Base-by-base conservation (phyloP, 805 yeast genomes). In the Myxozyma monticola region DNA sequence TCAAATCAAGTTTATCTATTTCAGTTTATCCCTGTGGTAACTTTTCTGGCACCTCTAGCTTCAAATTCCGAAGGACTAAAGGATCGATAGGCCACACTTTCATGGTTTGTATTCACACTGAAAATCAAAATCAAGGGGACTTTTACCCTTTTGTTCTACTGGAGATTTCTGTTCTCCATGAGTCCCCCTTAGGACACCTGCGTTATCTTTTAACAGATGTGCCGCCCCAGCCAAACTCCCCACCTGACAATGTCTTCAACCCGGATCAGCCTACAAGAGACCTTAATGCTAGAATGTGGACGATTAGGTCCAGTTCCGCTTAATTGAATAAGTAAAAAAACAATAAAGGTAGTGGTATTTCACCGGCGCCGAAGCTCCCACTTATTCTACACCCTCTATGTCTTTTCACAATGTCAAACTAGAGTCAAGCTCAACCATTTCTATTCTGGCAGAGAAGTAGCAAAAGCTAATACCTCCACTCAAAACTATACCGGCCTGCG, bases 71-170 rank as follows among this genome's bases (percentile, higher is more conserved):
- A 68, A 71, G 72, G 68, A 65, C 70, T 68, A 69, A 70, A 71
- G 74, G 73, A 71, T 70, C 75, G 74, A 71, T 72, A 71, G 75
- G 75, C 74, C 73, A 70, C 75, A 69, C 72, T 71, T 70, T 70
- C 74, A 69, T 69, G 73, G 72, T 69, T 69, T 69, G 71, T 66
- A 69, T 66, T 70, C 73, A 69, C 74, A 69, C 73, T 70, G 74
- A 70, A 70, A 69, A 70, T 69, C 73, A 70, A 70, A 70, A 70
- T 65, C 73, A 68, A 68, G 71, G 72, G 70, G 72, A 60, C 72
- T 69, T 70, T 71, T 69, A 68, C 74, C 74, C 73, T 70, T 70
- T 71, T 71, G 70, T 69, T 71, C 73, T 70, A 70, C 73, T 68
- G 73, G 70, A 68, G 72, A 69, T 71, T 71, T 71, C 73, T 69